A percentile compares a stretch with the other conserved stretches of the same genome.
phyloP scores from a whole-genome alignment of 306 rosid species.

The Rosa multiflora region DNA sequence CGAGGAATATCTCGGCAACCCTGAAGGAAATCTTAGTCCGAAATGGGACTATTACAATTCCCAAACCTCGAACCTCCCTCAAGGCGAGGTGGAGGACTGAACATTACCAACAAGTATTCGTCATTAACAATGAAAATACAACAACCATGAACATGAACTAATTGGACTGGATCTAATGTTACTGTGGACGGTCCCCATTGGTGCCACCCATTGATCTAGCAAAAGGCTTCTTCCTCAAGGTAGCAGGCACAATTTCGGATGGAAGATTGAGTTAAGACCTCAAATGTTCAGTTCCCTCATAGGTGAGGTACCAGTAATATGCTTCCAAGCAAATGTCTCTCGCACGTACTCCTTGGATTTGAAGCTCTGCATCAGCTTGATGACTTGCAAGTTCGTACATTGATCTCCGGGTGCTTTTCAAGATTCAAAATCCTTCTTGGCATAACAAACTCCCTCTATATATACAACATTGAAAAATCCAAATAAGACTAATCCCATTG shows the following conservation, averaged over 20 bases:
- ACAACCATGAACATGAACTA: not conserved
- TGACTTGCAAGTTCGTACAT: slow-evolving; percentile 88
- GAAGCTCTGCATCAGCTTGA: slow-evolving; percentile 87
- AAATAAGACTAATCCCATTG: no score
- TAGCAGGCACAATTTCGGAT: not conserved
- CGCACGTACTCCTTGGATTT: slow-evolving; percentile 1
- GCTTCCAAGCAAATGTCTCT: not conserved
- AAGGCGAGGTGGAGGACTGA: not conserved
- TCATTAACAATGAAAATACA: not conserved
- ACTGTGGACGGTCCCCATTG: no score
- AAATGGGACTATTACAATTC: not conserved
- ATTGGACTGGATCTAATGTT: no score
- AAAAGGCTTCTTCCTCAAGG: not conserved
- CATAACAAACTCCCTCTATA: slow-evolving; percentile 50
- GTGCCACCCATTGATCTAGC: not conserved
- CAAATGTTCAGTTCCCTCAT: not conserved
- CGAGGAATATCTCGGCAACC: no score
- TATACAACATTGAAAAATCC: no score
- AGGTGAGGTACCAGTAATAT: not conserved
- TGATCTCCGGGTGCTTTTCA: slow-evolving; percentile 79
- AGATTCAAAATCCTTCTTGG: slow-evolving; percentile 69
- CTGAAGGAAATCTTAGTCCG: no score
- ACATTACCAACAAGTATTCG: not conserved
- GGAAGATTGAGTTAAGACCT: not conserved
- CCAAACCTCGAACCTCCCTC: not conserved